A percentile compares a stretch with the other conserved stretches of the same genome.
Evolutionary conservation across 805 yeast species (phyloP).

Genomic region (Ogataea salicorniae): DNA sequence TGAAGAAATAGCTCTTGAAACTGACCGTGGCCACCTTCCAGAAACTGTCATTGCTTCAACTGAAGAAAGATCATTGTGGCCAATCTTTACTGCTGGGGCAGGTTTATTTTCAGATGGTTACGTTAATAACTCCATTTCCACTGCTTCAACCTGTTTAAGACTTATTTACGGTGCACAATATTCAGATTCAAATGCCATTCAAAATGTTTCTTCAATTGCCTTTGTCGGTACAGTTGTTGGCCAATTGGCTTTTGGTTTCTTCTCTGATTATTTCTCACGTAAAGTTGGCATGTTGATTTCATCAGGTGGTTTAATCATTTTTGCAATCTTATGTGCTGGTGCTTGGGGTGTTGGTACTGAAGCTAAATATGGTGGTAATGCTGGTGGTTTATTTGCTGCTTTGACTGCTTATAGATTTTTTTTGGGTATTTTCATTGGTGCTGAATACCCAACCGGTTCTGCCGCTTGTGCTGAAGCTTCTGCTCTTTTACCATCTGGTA

Average conservation of each 20-base stretch:
- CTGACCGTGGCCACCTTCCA: conserved; percentile 16
- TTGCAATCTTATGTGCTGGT: conserved; percentile 76
- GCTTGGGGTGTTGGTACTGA: conserved; percentile 71
- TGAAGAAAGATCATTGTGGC: conserved; percentile 39
- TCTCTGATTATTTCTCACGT: conserved; percentile 77
- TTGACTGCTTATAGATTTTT: conserved; percentile 79
- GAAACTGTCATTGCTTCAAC: conserved; percentile 23
- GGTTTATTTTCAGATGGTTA: conserved; percentile 94
- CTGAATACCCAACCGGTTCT: conserved; percentile 91
- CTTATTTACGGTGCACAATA: conserved; percentile 62
- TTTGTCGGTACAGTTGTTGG: conserved; percentile 92
- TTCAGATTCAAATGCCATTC: conserved; percentile 59
- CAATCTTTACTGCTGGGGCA: conserved; percentile 81
- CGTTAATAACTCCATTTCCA: conserved; percentile 76
- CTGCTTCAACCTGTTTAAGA: conserved; percentile 67
- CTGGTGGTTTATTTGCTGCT: conserved; percentile 77
- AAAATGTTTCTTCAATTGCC: conserved; percentile 81
- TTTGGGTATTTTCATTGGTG: conserved; percentile 89
- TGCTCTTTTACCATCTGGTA: conserved; percentile 69
- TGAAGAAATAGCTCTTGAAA: conserved; percentile 17
- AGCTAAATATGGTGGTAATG: conserved; percentile 38
- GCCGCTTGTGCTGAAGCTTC: conserved; percentile 93
- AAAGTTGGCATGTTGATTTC: conserved; percentile 80
- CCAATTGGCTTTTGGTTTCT: conserved; percentile 71
- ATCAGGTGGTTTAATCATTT: conserved; percentile 66